These are phyloP conservation scores for Cystobasidium ongulense DNA, from an alignment of 768 basidiomycete genomes.

Conservation along the genomic window DNA sequence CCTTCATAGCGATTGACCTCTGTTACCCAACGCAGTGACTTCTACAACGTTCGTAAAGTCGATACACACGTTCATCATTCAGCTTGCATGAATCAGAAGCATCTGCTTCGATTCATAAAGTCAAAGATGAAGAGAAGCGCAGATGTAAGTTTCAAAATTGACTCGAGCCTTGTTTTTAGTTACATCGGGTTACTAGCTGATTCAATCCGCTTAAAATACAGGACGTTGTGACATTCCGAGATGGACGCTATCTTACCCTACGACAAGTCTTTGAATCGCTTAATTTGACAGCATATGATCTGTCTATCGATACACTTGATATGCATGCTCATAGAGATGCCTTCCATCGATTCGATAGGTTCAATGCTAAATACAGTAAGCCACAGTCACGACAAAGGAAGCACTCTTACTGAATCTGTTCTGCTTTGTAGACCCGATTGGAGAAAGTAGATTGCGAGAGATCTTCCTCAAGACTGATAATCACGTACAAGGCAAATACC, in stretches of 20 bases:
- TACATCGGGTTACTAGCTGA: background rate
- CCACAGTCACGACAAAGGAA: conserved; percentile 50
- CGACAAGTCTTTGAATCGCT: conserved; percentile 93
- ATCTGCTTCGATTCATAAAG: conserved; percentile 95
- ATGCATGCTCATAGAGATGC: conserved; percentile 99
- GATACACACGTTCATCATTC: conserved; percentile 99
- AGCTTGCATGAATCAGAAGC: conserved; percentile 99
- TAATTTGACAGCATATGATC: conserved; percentile 87
- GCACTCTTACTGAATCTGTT: background rate
- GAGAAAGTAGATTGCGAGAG: conserved; percentile 85
- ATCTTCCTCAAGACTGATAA: conserved; percentile 99
- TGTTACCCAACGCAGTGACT: conserved; percentile 64
- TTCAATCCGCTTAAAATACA: conserved; percentile 45
- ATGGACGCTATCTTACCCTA: conserved; percentile 76
- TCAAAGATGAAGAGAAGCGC: conserved; percentile 89
- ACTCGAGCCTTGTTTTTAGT: background rate
- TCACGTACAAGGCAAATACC: conserved; percentile 77
- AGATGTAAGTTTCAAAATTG: conserved; percentile 51
- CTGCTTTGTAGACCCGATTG: conserved; percentile 48
- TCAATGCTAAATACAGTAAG: conserved; percentile 85
- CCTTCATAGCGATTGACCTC: background rate
- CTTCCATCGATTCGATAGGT: conserved; percentile 84
- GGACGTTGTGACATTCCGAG: conserved; percentile 94
- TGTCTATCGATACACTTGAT: conserved; percentile 96
- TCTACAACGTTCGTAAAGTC: conserved; percentile 95